Evolutionary conservation across 371 early-diverging fungal species (phyloP).

Genomic region (Mucor saturninus): DNA sequence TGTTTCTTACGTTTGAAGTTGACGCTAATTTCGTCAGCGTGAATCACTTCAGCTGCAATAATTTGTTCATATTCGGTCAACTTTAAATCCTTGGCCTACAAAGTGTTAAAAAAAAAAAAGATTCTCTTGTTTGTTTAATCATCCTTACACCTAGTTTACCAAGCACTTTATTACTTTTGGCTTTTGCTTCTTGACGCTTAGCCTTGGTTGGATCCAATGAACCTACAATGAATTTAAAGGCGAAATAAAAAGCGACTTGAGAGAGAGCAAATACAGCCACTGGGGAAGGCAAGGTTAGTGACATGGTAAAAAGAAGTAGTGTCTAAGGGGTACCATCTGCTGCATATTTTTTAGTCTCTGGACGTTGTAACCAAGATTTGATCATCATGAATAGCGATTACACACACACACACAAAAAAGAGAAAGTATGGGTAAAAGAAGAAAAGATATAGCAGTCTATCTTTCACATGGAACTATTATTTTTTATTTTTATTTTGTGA

Average conservation of each 20-base stretch:
- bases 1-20: slow-evolving; percentile 73
- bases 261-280: slow-evolving; percentile 80
- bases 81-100: slow-evolving; percentile 69
- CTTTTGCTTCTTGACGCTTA: slow-evolving; percentile 77
- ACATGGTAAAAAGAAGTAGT: no score
- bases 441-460: neutral
- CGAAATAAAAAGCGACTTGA: slow-evolving; percentile 86
- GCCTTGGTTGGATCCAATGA: slow-evolving; percentile 76
- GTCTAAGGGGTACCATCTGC: slow-evolving; percentile 52
- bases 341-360: slow-evolving; percentile 69
- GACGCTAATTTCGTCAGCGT: slow-evolving; percentile 89
- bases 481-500: neutral
- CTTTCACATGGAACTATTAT: slow-evolving; percentile 10
- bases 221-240: slow-evolving; percentile 78
- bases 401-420: slow-evolving; percentile 4
- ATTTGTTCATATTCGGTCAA: slow-evolving; percentile 93
- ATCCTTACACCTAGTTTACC: slow-evolving; percentile 74
- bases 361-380: slow-evolving; percentile 54
- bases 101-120: neutral
- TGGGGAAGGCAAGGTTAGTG: slow-evolving; percentile 15
- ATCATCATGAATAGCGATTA: slow-evolving; percentile 24
- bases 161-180: slow-evolving; percentile 70
- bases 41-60: slow-evolving; percentile 92
- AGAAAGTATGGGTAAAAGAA: slow-evolving; percentile 7
- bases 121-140: neutral